Conservation (phyloP, 176 grass and related monocot species). For the Neostapfia colusana region DNA sequence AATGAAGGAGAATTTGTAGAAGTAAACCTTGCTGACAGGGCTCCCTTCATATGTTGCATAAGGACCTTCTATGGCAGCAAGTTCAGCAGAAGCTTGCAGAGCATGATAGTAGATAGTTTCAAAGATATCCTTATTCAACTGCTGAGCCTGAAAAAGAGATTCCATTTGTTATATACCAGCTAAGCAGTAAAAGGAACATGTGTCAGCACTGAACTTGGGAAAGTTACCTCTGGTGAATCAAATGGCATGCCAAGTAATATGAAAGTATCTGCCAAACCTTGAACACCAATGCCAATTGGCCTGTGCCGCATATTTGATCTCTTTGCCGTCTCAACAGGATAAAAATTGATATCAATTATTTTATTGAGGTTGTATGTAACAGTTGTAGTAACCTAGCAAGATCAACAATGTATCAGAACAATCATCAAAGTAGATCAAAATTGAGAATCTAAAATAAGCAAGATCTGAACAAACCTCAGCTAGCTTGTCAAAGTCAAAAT, state of each 20-base stretch:
- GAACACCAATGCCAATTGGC: constrained; percentile 92
- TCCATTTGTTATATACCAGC: constrained; percentile 10
- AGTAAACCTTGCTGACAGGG: constrained; percentile 82
- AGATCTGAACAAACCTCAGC: constrained; percentile 62
- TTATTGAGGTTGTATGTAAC: constrained; percentile 90
- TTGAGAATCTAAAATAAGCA: too few species aligned
- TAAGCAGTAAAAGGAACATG: too few species aligned
- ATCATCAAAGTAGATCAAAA: too few species aligned
- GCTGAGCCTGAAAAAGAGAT: constrained; percentile 66
- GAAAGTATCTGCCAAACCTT: constrained; percentile 92
- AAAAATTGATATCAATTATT: constrained; percentile 88
- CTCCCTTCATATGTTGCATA: constrained; percentile 90
- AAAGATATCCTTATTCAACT: constrained; percentile 95
- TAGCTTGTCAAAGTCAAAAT: constrained; percentile 93
- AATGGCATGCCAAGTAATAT: constrained; percentile 98
- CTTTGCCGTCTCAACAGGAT: constrained; percentile 75
- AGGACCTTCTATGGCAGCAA: constrained; percentile 75
- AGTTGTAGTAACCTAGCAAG: constrained; percentile 65
- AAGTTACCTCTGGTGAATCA: constrained; percentile 83
- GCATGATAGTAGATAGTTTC: constrained; percentile 86
- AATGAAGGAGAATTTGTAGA: too few species aligned
- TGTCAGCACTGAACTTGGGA: too few species aligned
- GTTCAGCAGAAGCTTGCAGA: constrained; percentile 78
- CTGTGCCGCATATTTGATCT: constrained; percentile 78
- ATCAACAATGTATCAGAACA: background rate